These are phyloP conservation scores for Thozetella sp. DNA, from an alignment of 495 filamentous ascomycete genomes.

Conservation along the genomic window DNA sequence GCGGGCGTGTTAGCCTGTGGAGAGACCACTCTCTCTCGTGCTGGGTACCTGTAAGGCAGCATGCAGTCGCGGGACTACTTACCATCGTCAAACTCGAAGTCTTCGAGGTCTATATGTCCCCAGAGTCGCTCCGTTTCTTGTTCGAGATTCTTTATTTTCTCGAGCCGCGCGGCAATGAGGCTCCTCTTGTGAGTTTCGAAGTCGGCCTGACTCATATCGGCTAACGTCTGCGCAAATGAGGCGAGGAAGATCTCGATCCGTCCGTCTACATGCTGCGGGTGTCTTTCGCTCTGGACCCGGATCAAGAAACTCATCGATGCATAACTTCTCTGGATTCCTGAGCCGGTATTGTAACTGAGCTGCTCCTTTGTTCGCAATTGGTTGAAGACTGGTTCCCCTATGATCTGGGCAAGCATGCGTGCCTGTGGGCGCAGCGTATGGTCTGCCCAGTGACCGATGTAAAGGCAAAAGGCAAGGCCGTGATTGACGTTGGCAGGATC, in stretches of 20 bases:
- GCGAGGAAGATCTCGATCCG: conserved; percentile 84
- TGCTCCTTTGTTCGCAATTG: conserved; percentile 95
- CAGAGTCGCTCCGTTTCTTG: conserved; percentile 86
- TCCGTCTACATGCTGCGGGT: conserved; percentile 78
- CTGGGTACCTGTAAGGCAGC: conserved; percentile 15
- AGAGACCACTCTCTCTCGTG: background rate
- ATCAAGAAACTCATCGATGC: conserved; percentile 85
- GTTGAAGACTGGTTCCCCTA: conserved; percentile 91
- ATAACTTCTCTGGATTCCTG: conserved; percentile 65
- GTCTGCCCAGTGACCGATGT: conserved; percentile 75
- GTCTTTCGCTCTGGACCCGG: conserved; percentile 91
- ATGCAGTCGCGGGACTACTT: conserved; percentile 27
- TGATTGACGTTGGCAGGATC: conserved; percentile 95
- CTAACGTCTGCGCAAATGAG: conserved; percentile 61
- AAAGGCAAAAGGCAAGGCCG: conserved; percentile 90
- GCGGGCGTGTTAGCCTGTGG: no score
- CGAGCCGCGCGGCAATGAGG: conserved; percentile 82
- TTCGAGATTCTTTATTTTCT: conserved; percentile 89
- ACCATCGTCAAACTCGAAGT: conserved; percentile 86
- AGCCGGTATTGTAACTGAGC: conserved; percentile 94
- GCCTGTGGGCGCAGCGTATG: conserved; percentile 70
- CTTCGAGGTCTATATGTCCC: conserved; percentile 82
- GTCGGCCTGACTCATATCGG: conserved; percentile 80
- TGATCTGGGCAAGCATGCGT: conserved; percentile 82
- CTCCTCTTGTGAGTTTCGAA: conserved; percentile 92